Percentiles rank a stretch among this genome's conserved stretches.
Conservation (phyloP, 352 stramenopile species). For the Phytophthora litchii region DNA sequence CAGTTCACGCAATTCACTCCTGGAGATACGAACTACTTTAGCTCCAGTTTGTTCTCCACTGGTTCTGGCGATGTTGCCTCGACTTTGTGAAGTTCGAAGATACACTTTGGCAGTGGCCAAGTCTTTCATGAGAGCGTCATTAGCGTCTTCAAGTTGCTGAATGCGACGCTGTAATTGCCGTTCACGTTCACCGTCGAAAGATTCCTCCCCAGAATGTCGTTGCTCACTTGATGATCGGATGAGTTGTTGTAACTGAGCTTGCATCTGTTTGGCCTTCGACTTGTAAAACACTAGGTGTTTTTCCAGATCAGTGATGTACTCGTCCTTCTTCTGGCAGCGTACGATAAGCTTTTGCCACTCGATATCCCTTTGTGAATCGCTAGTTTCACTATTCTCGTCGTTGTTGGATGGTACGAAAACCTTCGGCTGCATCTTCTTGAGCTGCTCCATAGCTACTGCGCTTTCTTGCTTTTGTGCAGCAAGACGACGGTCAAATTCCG, state of each 20-base stretch:
- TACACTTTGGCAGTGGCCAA: constrained; percentile 77
- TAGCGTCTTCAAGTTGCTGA: constrained; percentile 75
- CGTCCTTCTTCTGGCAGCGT: constrained; percentile 77
- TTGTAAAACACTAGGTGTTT: constrained; percentile 90
- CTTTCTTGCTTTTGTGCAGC: constrained; percentile 57
- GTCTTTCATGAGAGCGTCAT: constrained; percentile 79
- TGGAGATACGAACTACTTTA: constrained; percentile 70
- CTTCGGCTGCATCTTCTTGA: constrained; percentile 53
- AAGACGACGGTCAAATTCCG: constrained; percentile 78
- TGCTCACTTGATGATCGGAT: constrained; percentile 65
- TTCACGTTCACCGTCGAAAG: constrained; percentile 28
- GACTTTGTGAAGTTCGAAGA: constrained; percentile 55
- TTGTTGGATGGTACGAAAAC: constrained; percentile 22
- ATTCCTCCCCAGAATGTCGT: constrained; percentile 22
- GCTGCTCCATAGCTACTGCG: constrained; percentile 23
- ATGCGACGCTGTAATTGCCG: constrained; percentile 56
- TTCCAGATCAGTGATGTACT: constrained; percentile 83
- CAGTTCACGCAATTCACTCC: constrained; percentile 68
- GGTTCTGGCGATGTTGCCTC: constrained; percentile 26
- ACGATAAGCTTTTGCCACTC: constrained; percentile 78
- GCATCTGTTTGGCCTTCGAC: constrained; percentile 86
- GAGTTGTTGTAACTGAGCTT: constrained; percentile 79
- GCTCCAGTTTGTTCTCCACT: constrained; percentile 23
- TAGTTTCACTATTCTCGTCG: constrained; percentile 1
- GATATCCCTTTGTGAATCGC: constrained; percentile 31